These are phyloP conservation scores for Cyberlindnera mrakii DNA, from an alignment of 805 yeast species.

Conservation along the genomic window DNA sequence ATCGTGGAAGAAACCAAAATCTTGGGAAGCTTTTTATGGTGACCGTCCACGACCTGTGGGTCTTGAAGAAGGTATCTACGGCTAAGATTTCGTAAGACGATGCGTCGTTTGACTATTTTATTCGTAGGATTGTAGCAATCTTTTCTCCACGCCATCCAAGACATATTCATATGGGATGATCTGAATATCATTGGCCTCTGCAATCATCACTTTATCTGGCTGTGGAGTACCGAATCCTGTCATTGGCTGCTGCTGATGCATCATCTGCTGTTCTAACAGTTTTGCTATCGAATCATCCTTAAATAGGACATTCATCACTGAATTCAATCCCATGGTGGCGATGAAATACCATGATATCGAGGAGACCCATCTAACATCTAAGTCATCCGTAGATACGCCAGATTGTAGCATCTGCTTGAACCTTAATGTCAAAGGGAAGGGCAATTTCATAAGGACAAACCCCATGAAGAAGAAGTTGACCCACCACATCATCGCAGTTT, in stretches of 20 bases:
- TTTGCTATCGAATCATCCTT: constrained; percentile 39
- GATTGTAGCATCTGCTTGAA: constrained; percentile 90
- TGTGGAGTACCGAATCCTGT: constrained; percentile 40
- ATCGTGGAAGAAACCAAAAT: constrained; percentile 51
- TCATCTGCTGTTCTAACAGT: constrained; percentile 34
- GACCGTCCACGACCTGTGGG: constrained; percentile 59
- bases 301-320: constrained; percentile 68
- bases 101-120: not conserved
- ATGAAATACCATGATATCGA: constrained; percentile 95
- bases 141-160: constrained; percentile 54
- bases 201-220: constrained; percentile 54
- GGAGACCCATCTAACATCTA: constrained; percentile 89
- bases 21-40: constrained; percentile 88
- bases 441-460: constrained; percentile 78
- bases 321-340: constrained; percentile 74
- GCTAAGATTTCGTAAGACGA: constrained; percentile 26
- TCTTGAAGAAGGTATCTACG: constrained; percentile 71
- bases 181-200: constrained; percentile 70
- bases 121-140: constrained; percentile 32
- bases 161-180: constrained; percentile 51
- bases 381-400: constrained; percentile 76
- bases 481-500: constrained; percentile 94
- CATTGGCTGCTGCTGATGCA: constrained; percentile 15
- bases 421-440: constrained; percentile 84
- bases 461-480: constrained; percentile 91